Base-by-base conservation (phyloP, 208 protist species). In the Wallacemonas collosoma region DNA sequence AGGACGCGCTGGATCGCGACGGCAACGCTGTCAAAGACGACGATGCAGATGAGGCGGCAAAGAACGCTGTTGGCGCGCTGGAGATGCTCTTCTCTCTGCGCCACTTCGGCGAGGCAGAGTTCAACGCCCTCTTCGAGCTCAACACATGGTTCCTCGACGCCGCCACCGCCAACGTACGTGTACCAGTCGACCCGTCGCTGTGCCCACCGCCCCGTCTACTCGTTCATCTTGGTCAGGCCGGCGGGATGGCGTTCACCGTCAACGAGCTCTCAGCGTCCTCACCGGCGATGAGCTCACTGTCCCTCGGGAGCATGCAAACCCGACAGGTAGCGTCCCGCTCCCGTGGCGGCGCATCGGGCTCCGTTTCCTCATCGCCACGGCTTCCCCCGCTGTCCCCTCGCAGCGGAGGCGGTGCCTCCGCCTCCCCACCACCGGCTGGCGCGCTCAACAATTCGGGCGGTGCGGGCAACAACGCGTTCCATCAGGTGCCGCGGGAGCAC, bases 71-170 rank as follows among this genome's bases (percentile, higher is more conserved):
- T 40, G 55, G 44, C 47, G 55, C 48, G 61, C 36, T 80, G 38
- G 69, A 69, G 12, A 62, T 76, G 47, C 44, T 76, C 9, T 81
- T 85, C 50, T 48, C 73, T 36, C 72, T 82, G 67, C 67, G 86
- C 53, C 79, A 81, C 35, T 84, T 96, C 26, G 83, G 81, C 48
- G 88, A 93, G 39, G 53, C 53, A 1, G 87, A 90, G 39, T 90
- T 97, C 61, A 81, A 93, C 39, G 74, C 85, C 8, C 77, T 97
- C 44, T 97, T 97, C 68, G 79, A 84, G 15, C 71, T 97, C 40
- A 79, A 60, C 17, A 78, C 81, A 40, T 97, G 92, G 90, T 95
- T 97, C 57, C 76, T 86, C 14, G 92, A 97, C 72, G 79, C 74
- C 38, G 80, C 92, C 45, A 92, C 83, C 2, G 88, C 85, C 2